These are phyloP conservation scores for Chaetoscypha palmicola DNA, from an alignment of 2,329 filamentous ascomycete species.

Conservation along the genomic window DNA sequence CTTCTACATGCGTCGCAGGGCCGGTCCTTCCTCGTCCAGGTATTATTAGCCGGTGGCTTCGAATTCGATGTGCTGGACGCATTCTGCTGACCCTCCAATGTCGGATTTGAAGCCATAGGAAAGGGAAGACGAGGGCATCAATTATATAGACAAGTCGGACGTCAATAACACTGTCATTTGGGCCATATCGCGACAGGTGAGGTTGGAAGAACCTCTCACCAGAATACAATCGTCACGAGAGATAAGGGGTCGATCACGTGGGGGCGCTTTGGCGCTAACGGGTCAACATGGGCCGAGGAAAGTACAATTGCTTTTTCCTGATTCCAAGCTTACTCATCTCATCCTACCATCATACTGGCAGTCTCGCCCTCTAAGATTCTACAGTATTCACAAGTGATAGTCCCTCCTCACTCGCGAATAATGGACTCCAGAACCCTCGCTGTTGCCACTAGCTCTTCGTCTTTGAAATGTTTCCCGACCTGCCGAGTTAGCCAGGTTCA, in stretches of 20 bases:
- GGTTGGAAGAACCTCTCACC: neutral
- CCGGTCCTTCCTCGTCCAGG: slow-evolving; percentile 52
- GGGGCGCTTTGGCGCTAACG: neutral
- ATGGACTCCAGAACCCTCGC: slow-evolving; percentile 16
- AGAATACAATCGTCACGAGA: slow-evolving; percentile 3
- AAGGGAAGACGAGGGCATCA: neutral
- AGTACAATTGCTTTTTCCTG: neutral
- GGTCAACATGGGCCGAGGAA: too few relatives aligned
- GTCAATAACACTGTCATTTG: neutral
- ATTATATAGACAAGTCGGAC: slow-evolving; percentile 1
- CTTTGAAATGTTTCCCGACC: slow-evolving; percentile 12
- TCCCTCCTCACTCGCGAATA: neutral
- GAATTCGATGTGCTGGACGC: slow-evolving; percentile 7
- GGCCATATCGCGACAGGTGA: slow-evolving; percentile 7
- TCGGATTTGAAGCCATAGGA: slow-evolving; percentile 14
- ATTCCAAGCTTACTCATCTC: neutral
- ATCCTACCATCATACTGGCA: too few relatives aligned
- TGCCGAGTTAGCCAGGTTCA: slow-evolving; percentile 1
- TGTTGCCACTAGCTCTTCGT: slow-evolving; percentile 28
- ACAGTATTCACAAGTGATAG: too few relatives aligned
- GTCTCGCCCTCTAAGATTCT: too few relatives aligned
- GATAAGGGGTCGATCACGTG: slow-evolving; percentile 6
- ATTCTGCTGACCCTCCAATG: slow-evolving; percentile 9
- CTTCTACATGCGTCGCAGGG: slow-evolving; percentile 48
- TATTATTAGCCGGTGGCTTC: slow-evolving; percentile 14